Percentiles rank a stretch among this genome's conserved stretches.
phyloP scores from a whole-genome alignment of 2,329 filamentous ascomycete species.

The Geosmithia flava region DNA sequence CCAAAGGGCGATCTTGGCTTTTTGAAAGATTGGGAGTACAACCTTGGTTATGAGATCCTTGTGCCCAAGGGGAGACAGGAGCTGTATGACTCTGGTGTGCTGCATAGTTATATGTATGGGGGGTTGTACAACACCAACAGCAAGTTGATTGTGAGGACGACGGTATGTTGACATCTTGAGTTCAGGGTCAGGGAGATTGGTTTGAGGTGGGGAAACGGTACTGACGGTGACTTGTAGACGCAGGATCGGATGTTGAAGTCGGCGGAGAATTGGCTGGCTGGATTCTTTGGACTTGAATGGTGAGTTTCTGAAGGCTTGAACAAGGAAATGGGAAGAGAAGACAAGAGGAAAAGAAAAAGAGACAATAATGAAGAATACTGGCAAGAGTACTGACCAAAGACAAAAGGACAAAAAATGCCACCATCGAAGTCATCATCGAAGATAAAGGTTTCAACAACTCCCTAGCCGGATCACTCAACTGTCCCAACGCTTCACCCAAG shows the following conservation, averaged over 20 bases:
- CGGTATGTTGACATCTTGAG: constrained; percentile 32
- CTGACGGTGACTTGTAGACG: too few relatives aligned
- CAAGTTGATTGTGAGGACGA: constrained; percentile 63
- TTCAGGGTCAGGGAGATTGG: too few relatives aligned
- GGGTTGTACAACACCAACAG: constrained; percentile 58
- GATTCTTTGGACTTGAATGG: constrained; percentile 68
- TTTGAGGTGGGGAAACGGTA: too few relatives aligned
- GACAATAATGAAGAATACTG: background rate
- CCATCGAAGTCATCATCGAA: constrained; percentile 62
- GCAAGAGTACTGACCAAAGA: background rate
- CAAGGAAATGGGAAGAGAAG: too few relatives aligned
- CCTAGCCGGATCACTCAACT: constrained; percentile 53
- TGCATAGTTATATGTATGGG: constrained; percentile 64
- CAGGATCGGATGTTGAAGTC: constrained; percentile 68
- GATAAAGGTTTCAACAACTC: constrained; percentile 54
- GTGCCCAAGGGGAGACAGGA: constrained; percentile 63
- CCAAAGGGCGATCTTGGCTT: constrained; percentile 51
- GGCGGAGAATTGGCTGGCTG: constrained; percentile 66
- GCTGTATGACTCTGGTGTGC: constrained; percentile 54
- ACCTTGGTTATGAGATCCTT: constrained; percentile 58
- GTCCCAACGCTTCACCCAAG: constrained; percentile 46
- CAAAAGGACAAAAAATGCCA: constrained; percentile 51
- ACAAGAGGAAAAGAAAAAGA: too few relatives aligned
- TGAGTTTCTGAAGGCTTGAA: constrained; percentile 10
- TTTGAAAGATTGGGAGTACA: constrained; percentile 55